These are phyloP conservation scores for Solanum arcanum DNA, from an alignment of 257 asterid species.

Conservation along the genomic window DNA sequence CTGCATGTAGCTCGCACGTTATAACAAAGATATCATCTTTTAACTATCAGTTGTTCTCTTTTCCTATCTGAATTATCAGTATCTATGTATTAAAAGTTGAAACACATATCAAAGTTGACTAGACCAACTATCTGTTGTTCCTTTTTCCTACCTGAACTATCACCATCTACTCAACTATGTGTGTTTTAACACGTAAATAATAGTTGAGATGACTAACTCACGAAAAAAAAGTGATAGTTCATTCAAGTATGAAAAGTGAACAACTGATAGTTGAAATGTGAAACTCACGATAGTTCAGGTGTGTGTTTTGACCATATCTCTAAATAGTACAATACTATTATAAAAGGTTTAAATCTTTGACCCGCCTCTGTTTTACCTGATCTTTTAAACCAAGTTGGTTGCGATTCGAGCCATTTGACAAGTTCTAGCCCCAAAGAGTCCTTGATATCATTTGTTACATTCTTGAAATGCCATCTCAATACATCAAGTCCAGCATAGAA, in stretches of 20 bases:
- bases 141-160: neutral
- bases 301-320: neutral
- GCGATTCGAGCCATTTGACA: constrained; percentile 44
- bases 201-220: neutral
- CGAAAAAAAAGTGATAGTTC: neutral
- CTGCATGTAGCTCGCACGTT: neutral
- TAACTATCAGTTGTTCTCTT: neutral
- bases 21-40: constrained; percentile 45
- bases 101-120: neutral
- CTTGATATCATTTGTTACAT: constrained; percentile 31
- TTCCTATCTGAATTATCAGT: neutral
- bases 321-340: neutral
- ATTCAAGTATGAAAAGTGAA: neutral
- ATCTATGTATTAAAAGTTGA: neutral
- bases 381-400: constrained; percentile 34
- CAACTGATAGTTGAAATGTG: neutral
- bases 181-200: neutral
- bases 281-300: neutral
- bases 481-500: constrained; percentile 66
- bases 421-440: constrained; percentile 33
- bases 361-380: constrained; percentile 8
- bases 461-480: constrained; percentile 72
- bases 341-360: neutral
- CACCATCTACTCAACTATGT: neutral
- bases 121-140: neutral